phyloP scores from a whole-genome alignment of 495 filamentous ascomycete species.

The Penicillium nucicola region DNA sequence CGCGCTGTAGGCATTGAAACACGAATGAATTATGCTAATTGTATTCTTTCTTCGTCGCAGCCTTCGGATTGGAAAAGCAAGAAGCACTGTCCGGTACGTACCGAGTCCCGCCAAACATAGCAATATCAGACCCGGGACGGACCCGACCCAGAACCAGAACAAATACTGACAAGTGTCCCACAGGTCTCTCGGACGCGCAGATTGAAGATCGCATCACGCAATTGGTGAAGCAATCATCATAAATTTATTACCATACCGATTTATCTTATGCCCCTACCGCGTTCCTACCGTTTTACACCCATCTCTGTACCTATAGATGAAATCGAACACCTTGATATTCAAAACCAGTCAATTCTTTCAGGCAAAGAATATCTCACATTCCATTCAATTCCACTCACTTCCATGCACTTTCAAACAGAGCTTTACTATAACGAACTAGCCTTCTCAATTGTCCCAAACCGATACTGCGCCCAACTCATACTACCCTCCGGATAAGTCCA shows the following conservation, averaged over 20 bases:
- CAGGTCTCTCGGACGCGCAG: constrained; percentile 84
- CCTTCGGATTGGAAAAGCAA: constrained; percentile 84
- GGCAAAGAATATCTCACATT: not conserved
- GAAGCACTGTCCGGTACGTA: constrained; percentile 70
- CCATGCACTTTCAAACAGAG: not conserved
- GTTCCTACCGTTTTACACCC: constrained; percentile 25
- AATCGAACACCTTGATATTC: constrained; percentile 25
- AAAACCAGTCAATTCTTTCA: not conserved
- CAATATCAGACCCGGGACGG: too few species aligned
- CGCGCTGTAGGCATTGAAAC: not conserved
- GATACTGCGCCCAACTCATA: constrained; percentile 73
- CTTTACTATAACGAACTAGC: constrained; percentile 12
- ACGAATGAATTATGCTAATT: constrained; percentile 9
- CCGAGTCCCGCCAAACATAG: constrained; percentile 2
- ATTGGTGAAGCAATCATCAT: constrained; percentile 65
- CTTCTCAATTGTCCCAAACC: constrained; percentile 60
- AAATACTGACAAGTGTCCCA: constrained; percentile 14
- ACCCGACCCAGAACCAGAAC: too few species aligned
- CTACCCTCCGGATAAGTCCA: constrained; percentile 67
- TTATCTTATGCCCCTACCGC: constrained; percentile 29
- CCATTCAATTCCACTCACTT: not conserved
- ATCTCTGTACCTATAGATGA: constrained; percentile 45
- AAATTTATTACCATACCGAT: constrained; percentile 13
- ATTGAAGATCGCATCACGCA: constrained; percentile 85
- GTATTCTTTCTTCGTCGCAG: constrained; percentile 37